Evolutionary conservation across 441 rosid genomes (phyloP).

Genomic region (Erodium chrysanthum): DNA sequence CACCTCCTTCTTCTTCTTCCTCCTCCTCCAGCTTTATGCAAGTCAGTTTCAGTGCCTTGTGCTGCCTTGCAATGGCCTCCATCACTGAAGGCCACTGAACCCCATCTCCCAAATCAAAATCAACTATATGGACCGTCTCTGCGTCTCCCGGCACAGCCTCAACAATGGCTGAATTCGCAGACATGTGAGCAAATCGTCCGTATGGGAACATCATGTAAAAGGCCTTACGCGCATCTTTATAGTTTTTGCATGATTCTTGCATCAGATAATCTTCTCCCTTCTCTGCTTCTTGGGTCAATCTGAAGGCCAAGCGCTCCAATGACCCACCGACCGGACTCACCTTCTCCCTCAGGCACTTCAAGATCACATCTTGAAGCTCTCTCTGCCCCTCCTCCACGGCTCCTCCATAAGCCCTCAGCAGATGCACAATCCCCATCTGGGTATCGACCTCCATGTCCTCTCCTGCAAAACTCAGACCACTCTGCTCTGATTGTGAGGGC

Average conservation of each 20-base stretch:
- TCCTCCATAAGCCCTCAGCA: slow-evolving; percentile 46
- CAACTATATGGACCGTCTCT: slow-evolving; percentile 25
- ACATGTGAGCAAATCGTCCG: slow-evolving; percentile 33
- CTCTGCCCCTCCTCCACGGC: slow-evolving; percentile 33
- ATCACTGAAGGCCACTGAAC: slow-evolving; percentile 32
- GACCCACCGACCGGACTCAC: slow-evolving; percentile 33
- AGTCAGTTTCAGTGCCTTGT: slow-evolving; percentile 20
- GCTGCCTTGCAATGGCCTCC: slow-evolving; percentile 19
- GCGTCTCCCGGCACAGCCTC: slow-evolving; percentile 23
- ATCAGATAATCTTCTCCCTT: slow-evolving; percentile 17
- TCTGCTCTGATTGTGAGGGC: slow-evolving; percentile 7
- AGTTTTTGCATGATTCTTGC: slow-evolving; percentile 25
- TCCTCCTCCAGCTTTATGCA: slow-evolving; percentile 20
- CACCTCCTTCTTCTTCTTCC: not conserved
- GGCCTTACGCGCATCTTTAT: slow-evolving; percentile 21
- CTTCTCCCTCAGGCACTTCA: slow-evolving; percentile 29
- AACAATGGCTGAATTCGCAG: slow-evolving; percentile 29
- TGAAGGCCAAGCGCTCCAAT: slow-evolving; percentile 34
- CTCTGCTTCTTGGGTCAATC: slow-evolving; percentile 12
- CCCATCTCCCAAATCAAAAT: slow-evolving; percentile 28
- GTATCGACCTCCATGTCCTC: too few relatives aligned
- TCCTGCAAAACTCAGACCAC: not conserved
- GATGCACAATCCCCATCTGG: slow-evolving; percentile 28
- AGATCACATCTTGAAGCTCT: slow-evolving; percentile 37
- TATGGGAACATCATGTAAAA: slow-evolving; percentile 30